Evolutionary conservation across 228 moss, liverwort and hornwort genomes (phyloP).

Genomic region (Sphagnum magellanicum): DNA sequence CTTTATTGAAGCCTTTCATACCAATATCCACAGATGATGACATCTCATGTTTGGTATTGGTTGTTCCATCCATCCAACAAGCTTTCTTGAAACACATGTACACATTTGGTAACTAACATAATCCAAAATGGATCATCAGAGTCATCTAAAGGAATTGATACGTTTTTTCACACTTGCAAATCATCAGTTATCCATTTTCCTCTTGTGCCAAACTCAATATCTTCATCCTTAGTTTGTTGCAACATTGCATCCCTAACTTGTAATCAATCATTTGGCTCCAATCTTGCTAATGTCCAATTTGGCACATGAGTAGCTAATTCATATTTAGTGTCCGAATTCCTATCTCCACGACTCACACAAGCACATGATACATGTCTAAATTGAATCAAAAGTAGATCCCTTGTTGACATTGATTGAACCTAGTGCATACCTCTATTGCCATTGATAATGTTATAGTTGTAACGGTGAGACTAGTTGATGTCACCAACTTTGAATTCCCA

Average conservation of each 20-base stretch:
- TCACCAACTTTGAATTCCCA: neutral
- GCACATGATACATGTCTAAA: neutral
- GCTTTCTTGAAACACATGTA: too few species aligned
- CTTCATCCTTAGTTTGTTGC: neutral
- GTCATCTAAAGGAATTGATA: too few species aligned
- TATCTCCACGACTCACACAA: neutral
- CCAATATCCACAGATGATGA: too few species aligned
- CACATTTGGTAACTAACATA: too few species aligned
- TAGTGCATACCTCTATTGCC: neutral
- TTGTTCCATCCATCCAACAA: too few species aligned
- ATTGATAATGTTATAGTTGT: neutral
- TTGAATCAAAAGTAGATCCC: neutral
- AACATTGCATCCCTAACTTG: neutral
- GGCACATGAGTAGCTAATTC: neutral
- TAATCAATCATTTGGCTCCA: neutral
- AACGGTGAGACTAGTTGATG: neutral
- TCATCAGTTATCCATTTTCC: too few species aligned
- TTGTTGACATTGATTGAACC: neutral
- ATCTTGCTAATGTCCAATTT: neutral
- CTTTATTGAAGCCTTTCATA: too few species aligned
- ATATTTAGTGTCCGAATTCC: neutral
- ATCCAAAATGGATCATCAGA: too few species aligned
- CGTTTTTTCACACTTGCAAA: too few species aligned
- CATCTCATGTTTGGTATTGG: too few species aligned
- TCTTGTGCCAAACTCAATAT: neutral